A percentile compares a stretch with the other conserved stretches of the same genome.
Conservation (phyloP, 2,329 filamentous ascomycete species). For the Knufia petricola region DNA sequence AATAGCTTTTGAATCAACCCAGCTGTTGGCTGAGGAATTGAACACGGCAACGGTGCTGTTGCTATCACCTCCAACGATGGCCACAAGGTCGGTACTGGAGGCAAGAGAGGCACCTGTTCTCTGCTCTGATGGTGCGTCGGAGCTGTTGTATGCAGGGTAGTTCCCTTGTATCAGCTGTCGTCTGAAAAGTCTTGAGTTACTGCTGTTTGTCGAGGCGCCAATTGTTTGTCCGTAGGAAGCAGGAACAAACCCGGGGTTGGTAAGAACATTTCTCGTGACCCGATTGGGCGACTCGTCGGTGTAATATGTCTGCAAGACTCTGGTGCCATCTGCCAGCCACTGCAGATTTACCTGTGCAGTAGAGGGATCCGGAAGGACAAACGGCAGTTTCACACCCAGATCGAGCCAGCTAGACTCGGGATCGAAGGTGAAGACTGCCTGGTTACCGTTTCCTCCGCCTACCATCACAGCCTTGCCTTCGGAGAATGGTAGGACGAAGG, state of each 20-base stretch:
- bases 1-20: constrained; percentile 61
- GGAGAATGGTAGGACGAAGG: constrained; percentile 67
- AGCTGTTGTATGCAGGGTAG: constrained; percentile 73
- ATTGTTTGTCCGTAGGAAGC: constrained; percentile 41
- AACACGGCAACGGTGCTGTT: constrained; percentile 66
- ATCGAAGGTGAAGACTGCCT: constrained; percentile 63
- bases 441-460: constrained; percentile 60
- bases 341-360: constrained; percentile 56
- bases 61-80: constrained; percentile 66
- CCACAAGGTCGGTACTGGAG: constrained; percentile 54
- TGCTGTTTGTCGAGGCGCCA: constrained; percentile 44
- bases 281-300: constrained; percentile 63
- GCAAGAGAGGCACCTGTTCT: constrained; percentile 65
- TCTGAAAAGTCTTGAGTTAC: constrained; percentile 26
- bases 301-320: constrained; percentile 70
- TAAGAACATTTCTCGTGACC: constrained; percentile 60
- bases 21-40: constrained; percentile 62
- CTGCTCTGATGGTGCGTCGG: constrained; percentile 55
- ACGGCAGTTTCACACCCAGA: constrained; percentile 54
- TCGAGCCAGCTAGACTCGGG: constrained; percentile 54
- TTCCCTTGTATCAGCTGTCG: constrained; percentile 25
- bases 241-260: constrained; percentile 48
- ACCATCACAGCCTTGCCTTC: constrained; percentile 61
- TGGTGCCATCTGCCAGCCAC: constrained; percentile 65
- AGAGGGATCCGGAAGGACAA: constrained; percentile 50